Base-by-base conservation (phyloP, 345 rosid species). In the Pistacia integerrima region DNA sequence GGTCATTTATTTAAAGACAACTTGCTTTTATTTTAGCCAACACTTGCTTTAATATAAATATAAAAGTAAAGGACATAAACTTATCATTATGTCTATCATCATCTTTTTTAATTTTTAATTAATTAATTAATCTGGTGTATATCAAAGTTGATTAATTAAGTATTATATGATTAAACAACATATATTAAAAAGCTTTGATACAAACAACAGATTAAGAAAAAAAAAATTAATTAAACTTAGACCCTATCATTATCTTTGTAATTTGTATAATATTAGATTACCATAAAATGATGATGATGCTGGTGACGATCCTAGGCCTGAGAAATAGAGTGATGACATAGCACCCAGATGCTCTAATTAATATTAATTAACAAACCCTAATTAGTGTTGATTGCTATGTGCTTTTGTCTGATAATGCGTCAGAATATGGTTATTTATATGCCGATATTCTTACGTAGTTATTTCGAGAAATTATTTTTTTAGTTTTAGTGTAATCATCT, bases 321-420 rank as follows among this genome's bases (percentile, higher is more conserved):
- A 54, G 48, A 62, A 59, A 38, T 48, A 3, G 67, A 72, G 20
- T 36, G 72, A 72, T 77, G 82, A 75, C 76, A 67, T 30, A 14
- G 18, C n/a, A 14, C 68, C 80, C 82, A 81, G 62, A 48, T 56
- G 79, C 58, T 8, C 33, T 9, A 22, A 63, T 56, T 60, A 28
- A 28, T 54, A 56, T 44, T 44, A 28, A 64, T 56, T 54, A 67
- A 55, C 64, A 30, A 46, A 54, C 28, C 75, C 66, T 44, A 60
- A 25, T 22, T 54, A 14, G 5, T 12, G 52, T 68, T 77, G 71
- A 56, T 57, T 33, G 22, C 12, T 41, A 48, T 38, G 68, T 48
- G 69, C 22, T 69, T 49, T 35, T 41, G 69, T 64, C 58, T 7
- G 9, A 41, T 41, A 41, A 41, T 41, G 8, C 8, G 9, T 41